These are phyloP conservation scores for Phytophthora uliginosa DNA, from an alignment of 352 stramenopile species.

Conservation along the genomic window DNA sequence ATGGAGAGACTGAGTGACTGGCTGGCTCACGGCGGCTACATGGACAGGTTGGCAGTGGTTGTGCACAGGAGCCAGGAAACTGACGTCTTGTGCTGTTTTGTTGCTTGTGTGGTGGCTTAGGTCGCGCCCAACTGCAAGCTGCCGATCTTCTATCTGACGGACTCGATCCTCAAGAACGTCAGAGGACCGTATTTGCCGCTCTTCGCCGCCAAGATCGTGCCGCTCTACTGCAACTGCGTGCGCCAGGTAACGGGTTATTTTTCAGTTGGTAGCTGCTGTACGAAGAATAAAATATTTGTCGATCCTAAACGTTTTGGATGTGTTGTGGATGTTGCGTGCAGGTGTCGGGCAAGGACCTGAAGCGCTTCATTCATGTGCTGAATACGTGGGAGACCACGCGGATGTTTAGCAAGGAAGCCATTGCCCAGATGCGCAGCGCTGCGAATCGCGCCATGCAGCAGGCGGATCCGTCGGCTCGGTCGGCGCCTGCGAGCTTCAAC, in stretches of 20 bases:
- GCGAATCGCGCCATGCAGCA: slow-evolving; percentile 68
- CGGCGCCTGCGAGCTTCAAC: slow-evolving; percentile 63
- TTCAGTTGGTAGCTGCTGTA: slow-evolving; percentile 1
- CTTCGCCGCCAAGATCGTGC: slow-evolving; percentile 77
- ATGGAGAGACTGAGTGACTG: neutral
- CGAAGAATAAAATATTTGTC: slow-evolving; percentile 20
- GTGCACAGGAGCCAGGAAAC: neutral
- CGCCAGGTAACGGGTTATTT: slow-evolving; percentile 56
- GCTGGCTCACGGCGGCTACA: no score
- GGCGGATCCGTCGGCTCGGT: slow-evolving; percentile 48
- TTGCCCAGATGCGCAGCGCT: slow-evolving; percentile 75
- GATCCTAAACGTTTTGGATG: slow-evolving; percentile 3
- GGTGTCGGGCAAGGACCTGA: slow-evolving; percentile 85
- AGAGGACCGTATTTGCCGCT: slow-evolving; percentile 76
- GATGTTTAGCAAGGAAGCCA: slow-evolving; percentile 63
- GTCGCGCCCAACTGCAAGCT: slow-evolving; percentile 86
- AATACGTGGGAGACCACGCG: slow-evolving; percentile 85
- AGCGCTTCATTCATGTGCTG: slow-evolving; percentile 86
- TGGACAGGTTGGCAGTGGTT: neutral
- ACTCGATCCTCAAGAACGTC: slow-evolving; percentile 93
- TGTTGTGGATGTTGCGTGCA: slow-evolving; percentile 24
- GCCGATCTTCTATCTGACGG: slow-evolving; percentile 92
- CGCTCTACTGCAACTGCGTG: slow-evolving; percentile 90
- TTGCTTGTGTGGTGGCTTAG: slow-evolving; percentile 34
- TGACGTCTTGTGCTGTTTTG: slow-evolving; percentile 4